These are phyloP conservation scores for Elaeis guineensis DNA, from an alignment of 176 grass and related monocot species.

Conservation along the genomic window DNA sequence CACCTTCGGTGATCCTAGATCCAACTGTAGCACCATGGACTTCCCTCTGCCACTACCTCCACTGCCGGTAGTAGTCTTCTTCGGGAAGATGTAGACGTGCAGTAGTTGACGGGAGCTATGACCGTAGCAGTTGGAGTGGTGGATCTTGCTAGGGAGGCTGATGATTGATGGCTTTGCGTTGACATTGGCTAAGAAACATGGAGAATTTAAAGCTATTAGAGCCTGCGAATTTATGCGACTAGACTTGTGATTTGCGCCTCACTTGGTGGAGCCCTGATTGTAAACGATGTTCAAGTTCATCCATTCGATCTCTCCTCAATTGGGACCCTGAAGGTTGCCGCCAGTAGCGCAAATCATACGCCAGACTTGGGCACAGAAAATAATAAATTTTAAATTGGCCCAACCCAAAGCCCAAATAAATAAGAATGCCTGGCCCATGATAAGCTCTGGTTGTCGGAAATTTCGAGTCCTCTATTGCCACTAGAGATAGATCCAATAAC, in stretches of 20 bases:
- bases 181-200: not conserved
- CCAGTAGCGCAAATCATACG: slow-evolving; percentile 8
- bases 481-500: no score
- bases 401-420: no score
- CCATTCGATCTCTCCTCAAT: slow-evolving; percentile 60
- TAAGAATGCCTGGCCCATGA: no score
- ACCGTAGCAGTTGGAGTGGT: slow-evolving; percentile 19
- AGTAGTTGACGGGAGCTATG: slow-evolving; percentile 30
- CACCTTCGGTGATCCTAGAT: slow-evolving; percentile 88
- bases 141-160: slow-evolving; percentile 50
- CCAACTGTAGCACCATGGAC: slow-evolving; percentile 20
- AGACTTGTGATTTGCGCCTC: slow-evolving; percentile 79
- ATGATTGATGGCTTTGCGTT: slow-evolving; percentile 44
- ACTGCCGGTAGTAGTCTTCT: slow-evolving; percentile 22
- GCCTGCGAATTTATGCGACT: slow-evolving; percentile 23
- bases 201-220: no score
- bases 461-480: slow-evolving; percentile 25
- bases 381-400: no score
- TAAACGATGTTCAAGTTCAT: slow-evolving; percentile 64
- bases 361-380: no score
- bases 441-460: not conserved
- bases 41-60: not conserved
- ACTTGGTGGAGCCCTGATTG: slow-evolving; percentile 92
- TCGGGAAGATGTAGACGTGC: slow-evolving; percentile 45
- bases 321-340: slow-evolving; percentile 64